Evolutionary conservation across 2,329 filamentous ascomycete genomes (phyloP), one percentile per base, ranked within the genome.

Genomic region (Penicillium sp.): DNA sequence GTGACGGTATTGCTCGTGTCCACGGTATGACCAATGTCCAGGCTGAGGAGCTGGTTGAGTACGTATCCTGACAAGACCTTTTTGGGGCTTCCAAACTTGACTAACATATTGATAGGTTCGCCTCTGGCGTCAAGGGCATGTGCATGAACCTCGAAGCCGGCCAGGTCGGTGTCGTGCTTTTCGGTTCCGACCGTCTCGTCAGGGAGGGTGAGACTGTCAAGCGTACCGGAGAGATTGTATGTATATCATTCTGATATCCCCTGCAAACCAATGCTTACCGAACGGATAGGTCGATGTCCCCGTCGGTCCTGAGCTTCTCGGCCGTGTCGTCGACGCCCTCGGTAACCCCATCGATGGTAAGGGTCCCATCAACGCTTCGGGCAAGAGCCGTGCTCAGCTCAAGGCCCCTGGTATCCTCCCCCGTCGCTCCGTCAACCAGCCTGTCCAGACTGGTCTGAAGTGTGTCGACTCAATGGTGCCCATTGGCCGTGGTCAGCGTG

Each of bases 131-230:
- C 84, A 98, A 98, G 90, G 95, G 95, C 83, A 99, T 99, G 95
- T 98, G 94, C 92, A 98, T 99, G 94, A 99, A 99, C 91, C 90
- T 99, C 85, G 95, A 99, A 87, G 95, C 95, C 83, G 95, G 95
- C 83, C 95, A 98, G 85, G 95, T 99, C 86, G 95, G 95, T 97
- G 93, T 99, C 78, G 95, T 99, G 89, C 89, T 99, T 79, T 99
- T 99, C 89, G 95, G 95, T 90, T 98, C 95, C 79, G 95, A 99
- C 86, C 93, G 95, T 93, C 88, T 97, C 76, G 95, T 99, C 89
- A 95, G 92, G 88, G 95, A 99, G 85, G 95, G 95, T 80, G 94
- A 99, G 88, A 94, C 91, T 71, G 95, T 99, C 84, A 98, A 97
- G 91, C 94, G 95, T 90, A 99, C 95, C 77, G 95, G 95, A 82